Evolutionary conservation across 1,284 basidiomycete species (phyloP).

Genomic region (Ceratobasidium sp.): DNA sequence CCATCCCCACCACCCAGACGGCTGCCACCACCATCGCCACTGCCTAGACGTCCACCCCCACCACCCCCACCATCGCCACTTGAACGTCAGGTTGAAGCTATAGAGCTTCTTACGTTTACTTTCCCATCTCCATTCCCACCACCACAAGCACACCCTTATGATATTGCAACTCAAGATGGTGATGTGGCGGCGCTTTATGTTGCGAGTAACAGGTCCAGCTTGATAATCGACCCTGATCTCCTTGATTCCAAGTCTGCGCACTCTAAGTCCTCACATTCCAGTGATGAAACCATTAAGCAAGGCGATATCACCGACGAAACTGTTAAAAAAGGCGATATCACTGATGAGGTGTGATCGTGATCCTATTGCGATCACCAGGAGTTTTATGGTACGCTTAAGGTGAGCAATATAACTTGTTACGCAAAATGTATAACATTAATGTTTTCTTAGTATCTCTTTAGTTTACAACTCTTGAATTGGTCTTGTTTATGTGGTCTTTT

Average conservation of each 20-base stretch:
- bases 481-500: too few relatives aligned
- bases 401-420: too few relatives aligned
- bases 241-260: not conserved
- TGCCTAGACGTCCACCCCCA: not conserved
- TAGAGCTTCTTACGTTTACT: not conserved
- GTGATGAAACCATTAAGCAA: not conserved
- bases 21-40: not conserved
- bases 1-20: too few relatives aligned
- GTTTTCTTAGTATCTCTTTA: too few relatives aligned
- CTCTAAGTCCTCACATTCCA: not conserved
- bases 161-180: not conserved
- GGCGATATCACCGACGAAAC: not conserved
- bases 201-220: conserved; percentile 4
- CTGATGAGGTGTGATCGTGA: not conserved
- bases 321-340: not conserved
- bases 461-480: too few relatives aligned
- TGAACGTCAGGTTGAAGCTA: not conserved
- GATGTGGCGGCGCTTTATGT: not conserved
- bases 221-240: not conserved
- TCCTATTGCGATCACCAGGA: too few relatives aligned
- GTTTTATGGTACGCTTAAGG: too few relatives aligned
- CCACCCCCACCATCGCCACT: not conserved
- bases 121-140: not conserved
- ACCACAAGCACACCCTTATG: not conserved
- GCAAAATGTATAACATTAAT: too few relatives aligned